phyloP scores from a whole-genome alignment of 306 rosid species.

The Carpinus fangiana region DNA sequence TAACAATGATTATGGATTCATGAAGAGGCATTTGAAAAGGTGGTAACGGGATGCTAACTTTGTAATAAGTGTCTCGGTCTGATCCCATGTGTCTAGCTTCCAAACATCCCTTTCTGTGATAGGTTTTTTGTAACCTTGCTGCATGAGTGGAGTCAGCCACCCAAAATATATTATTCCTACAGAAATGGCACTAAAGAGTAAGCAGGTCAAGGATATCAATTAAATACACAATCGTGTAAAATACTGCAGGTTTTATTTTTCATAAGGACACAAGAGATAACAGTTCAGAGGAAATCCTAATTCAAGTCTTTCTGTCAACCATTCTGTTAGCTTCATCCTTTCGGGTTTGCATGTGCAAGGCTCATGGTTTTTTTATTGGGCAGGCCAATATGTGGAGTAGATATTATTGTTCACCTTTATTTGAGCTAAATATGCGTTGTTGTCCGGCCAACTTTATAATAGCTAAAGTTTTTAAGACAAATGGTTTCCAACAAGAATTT shows the following conservation, averaged over 20 bases:
- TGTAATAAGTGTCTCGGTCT: slow-evolving; percentile 52
- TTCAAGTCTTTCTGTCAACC: not conserved
- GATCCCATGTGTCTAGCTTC: slow-evolving; percentile 91
- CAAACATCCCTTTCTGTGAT: slow-evolving; percentile 77
- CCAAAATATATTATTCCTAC: slow-evolving; percentile 71
- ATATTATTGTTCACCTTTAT: not conserved
- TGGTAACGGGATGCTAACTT: slow-evolving; percentile 40
- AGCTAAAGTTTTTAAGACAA: not conserved
- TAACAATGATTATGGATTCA: slow-evolving; percentile 19
- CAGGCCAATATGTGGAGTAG: not conserved
- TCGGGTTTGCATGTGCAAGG: not conserved
- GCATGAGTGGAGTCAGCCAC: slow-evolving; percentile 88
- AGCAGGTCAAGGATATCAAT: slow-evolving; percentile 14
- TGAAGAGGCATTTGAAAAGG: slow-evolving; percentile 18
- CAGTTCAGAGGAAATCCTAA: not conserved
- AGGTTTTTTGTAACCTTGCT: slow-evolving; percentile 72
- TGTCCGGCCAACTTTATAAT: not conserved
- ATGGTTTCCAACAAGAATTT: not conserved
- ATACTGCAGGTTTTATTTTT: not conserved
- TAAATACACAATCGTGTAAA: not conserved
- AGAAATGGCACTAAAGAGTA: slow-evolving; percentile 24
- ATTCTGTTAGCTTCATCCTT: not conserved
- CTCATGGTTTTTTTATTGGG: not conserved
- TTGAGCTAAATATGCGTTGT: not conserved
- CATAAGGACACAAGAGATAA: not conserved